phyloP scores from a whole-genome alignment of 768 basidiomycete species.

The Boletus sp. region DNA sequence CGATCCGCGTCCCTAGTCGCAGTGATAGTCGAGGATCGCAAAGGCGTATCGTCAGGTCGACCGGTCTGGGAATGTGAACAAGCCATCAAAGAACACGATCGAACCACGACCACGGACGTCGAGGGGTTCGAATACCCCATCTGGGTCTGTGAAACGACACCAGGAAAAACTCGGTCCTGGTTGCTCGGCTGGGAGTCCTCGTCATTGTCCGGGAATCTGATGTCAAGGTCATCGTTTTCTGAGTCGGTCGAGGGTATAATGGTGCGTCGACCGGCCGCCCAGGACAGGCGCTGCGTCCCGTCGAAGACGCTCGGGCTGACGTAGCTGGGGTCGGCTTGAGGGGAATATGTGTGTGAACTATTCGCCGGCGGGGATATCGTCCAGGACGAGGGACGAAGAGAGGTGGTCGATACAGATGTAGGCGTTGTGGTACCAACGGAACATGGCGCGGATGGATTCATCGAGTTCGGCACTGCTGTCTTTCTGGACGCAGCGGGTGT shows the following conservation, averaged over 20 bases:
- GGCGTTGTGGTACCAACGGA: slow-evolving; percentile 24
- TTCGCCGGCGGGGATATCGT: slow-evolving; percentile 7
- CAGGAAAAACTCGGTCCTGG: neutral
- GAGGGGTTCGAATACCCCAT: neutral
- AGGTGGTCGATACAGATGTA: slow-evolving; percentile 20
- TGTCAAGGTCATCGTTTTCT: neutral
- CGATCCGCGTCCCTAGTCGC: neutral
- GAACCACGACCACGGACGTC: slow-evolving; percentile 3
- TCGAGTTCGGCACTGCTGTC: slow-evolving; percentile 22
- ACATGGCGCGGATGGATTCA: slow-evolving; percentile 27
- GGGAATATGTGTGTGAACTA: slow-evolving; percentile 20
- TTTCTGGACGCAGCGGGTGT: slow-evolving; percentile 26
- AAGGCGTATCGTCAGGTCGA: neutral
- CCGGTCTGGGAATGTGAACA: neutral
- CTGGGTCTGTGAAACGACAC: slow-evolving; percentile 6
- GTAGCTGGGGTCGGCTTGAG: neutral
- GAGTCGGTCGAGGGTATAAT: neutral
- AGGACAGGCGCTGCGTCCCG: slow-evolving; percentile 2
- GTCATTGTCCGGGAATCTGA: slow-evolving; percentile 2
- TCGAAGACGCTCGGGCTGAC: slow-evolving; percentile 5
- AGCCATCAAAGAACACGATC: neutral
- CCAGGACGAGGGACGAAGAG: neutral
- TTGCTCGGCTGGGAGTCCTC: neutral
- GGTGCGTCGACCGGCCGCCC: slow-evolving; percentile 24
- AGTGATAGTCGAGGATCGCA: slow-evolving; percentile 8